A percentile compares a stretch with the other conserved stretches of the same genome.
phyloP scores from a whole-genome alignment of 345 rosid species.

The Melaleuca quinquenervia region DNA sequence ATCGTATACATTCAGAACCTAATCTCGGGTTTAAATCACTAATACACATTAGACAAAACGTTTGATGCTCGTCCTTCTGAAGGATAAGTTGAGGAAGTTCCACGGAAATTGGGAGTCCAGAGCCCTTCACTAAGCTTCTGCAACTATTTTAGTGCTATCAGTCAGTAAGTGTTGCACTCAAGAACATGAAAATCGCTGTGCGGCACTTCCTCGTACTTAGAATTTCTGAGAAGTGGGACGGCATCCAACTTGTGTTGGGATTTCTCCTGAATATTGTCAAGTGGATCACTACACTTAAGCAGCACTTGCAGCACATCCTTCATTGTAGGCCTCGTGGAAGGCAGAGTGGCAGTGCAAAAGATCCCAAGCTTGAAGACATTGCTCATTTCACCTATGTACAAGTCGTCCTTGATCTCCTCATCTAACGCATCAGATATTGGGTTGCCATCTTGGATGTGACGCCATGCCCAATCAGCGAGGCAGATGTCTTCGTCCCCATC shows the following conservation, averaged over 20 bases:
- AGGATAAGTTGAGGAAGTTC: background rate
- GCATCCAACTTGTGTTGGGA: background rate
- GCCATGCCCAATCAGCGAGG: conserved; percentile 59
- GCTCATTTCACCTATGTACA: conserved; percentile 28
- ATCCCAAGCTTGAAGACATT: conserved; percentile 49
- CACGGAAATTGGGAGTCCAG: background rate
- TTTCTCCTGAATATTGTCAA: background rate
- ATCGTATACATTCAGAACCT: background rate
- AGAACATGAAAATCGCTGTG: background rate
- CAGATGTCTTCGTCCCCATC: conserved; percentile 35
- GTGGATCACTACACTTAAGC: background rate
- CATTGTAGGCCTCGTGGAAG: conserved; percentile 49
- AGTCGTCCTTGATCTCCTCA: conserved; percentile 16
- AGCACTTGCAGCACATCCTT: conserved; percentile 34
- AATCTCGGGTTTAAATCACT: background rate
- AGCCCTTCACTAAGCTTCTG: background rate
- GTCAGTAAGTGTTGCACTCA: background rate
- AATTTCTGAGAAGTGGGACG: conserved; percentile 9
- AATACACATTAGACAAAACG: background rate
- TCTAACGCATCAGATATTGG: conserved; percentile 27
- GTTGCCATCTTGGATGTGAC: conserved; percentile 16
- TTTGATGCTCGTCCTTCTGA: background rate
- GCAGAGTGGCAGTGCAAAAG: conserved; percentile 25
- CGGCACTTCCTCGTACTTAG: background rate
- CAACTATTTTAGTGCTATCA: background rate